phyloP scores from a whole-genome alignment of 2,329 filamentous ascomycete genomes.

The Lizonia empirigonia region DNA sequence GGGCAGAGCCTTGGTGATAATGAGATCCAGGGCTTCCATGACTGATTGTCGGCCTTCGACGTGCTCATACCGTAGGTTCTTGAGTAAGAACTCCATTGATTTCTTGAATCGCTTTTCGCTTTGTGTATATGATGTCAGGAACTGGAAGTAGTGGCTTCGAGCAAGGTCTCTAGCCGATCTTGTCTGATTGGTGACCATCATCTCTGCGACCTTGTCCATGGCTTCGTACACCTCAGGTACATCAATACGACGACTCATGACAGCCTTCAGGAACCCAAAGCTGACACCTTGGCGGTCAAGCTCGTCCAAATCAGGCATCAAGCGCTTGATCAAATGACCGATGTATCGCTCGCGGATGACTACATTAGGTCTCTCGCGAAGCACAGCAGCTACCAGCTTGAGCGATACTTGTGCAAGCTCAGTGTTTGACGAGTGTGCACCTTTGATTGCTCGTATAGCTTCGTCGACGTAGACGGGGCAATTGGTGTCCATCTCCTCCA shows the following conservation, averaged over 20 bases:
- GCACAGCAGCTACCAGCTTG: conserved; percentile 83
- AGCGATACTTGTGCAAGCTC: conserved; percentile 87
- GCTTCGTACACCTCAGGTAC: conserved; percentile 90
- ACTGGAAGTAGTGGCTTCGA: conserved; percentile 89
- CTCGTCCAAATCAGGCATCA: conserved; percentile 89
- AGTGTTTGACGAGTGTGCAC: conserved; percentile 76
- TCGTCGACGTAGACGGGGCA: conserved; percentile 82
- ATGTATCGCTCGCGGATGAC: conserved; percentile 79
- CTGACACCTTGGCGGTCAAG: conserved; percentile 90
- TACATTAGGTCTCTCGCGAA: conserved; percentile 79
- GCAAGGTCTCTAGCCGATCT: conserved; percentile 85
- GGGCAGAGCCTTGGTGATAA: conserved; percentile 73
- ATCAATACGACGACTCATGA: conserved; percentile 83
- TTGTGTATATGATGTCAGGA: conserved; percentile 92
- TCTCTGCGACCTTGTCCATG: conserved; percentile 77
- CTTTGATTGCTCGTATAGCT: conserved; percentile 79
- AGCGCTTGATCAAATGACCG: conserved; percentile 78
- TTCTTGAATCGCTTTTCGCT: conserved; percentile 87
- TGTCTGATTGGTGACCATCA: conserved; percentile 97
- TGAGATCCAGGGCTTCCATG: conserved; percentile 85
- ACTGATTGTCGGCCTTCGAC: conserved; percentile 88
- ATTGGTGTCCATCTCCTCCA: conserved; percentile 70
- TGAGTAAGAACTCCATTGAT: conserved; percentile 85
- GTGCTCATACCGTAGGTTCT: conserved; percentile 89
- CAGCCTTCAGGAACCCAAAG: conserved; percentile 89